Percentiles rank a stretch among this genome's conserved stretches.
Evolutionary conservation across 768 basidiomycete species (phyloP).

Genomic region (Hygrocybe coccinea): DNA sequence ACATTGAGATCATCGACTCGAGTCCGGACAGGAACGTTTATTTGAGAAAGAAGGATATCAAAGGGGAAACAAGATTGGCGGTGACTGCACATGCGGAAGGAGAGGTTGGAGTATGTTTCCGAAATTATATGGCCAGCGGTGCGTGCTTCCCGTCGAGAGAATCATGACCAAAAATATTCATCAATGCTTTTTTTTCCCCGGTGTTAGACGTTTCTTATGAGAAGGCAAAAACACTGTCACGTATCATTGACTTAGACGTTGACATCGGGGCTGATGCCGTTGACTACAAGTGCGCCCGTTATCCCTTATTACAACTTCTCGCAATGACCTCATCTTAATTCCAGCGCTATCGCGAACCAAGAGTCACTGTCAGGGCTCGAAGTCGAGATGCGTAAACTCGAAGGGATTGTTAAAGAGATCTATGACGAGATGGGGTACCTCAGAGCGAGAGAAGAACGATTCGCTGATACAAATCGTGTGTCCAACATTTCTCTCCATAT

Average conservation of each 20-base stretch:
- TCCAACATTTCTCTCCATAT: conserved; percentile 14
- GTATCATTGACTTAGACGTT: conserved; percentile 87
- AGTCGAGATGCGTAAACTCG: conserved; percentile 97
- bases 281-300: conserved; percentile 86
- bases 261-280: conserved; percentile 98
- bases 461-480: conserved; percentile 85
- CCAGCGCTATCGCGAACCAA: conserved; percentile 95
- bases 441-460: conserved; percentile 82
- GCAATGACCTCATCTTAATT: not conserved
- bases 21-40: conserved; percentile 83
- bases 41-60: conserved; percentile 81
- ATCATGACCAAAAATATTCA: not conserved
- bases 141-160: conserved; percentile 25
- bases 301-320: not conserved
- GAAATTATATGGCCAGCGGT: conserved; percentile 74
- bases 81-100: conserved; percentile 91
- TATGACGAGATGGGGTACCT: conserved; percentile 91
- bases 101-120: conserved; percentile 94
- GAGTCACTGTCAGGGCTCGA: conserved; percentile 93
- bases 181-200: not conserved
- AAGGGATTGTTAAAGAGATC: conserved; percentile 91
- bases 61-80: conserved; percentile 87
- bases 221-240: conserved; percentile 46
- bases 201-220: conserved; percentile 42
- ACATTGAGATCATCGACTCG: conserved; percentile 93